A percentile compares a stretch with the other conserved stretches of the same genome.
Evolutionary conservation across 306 rosid species (phyloP).

Genomic region (Fragaria ananassa): DNA sequence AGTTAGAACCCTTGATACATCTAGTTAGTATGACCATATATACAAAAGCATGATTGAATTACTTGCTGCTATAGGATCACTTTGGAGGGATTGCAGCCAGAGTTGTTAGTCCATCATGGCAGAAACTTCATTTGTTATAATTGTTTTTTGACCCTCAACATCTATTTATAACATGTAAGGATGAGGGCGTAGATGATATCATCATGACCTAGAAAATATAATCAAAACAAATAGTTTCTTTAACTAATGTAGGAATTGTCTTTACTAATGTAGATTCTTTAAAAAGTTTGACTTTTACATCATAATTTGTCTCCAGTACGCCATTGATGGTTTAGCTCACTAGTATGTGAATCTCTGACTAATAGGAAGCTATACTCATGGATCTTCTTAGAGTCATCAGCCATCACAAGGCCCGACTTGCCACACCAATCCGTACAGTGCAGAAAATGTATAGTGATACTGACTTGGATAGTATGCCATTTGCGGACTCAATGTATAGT

Average conservation of each 20-base stretch:
- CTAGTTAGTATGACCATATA: not conserved
- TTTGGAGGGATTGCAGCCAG: not conserved
- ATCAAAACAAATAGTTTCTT: not conserved
- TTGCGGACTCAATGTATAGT: slow-evolving; percentile 53
- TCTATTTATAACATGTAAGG: not conserved
- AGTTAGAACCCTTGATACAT: not conserved
- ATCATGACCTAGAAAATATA: not conserved
- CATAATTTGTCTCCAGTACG: not conserved
- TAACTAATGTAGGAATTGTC: not conserved
- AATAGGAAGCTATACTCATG: slow-evolving; percentile 77
- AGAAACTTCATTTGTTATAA: not conserved
- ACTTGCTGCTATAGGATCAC: not conserved
- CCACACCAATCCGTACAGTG: slow-evolving; percentile 93
- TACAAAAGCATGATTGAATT: not conserved
- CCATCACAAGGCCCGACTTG: slow-evolving; percentile 94
- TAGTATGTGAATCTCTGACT: slow-evolving; percentile 14
- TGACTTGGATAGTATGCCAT: slow-evolving; percentile 70
- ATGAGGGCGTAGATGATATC: not conserved
- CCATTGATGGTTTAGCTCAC: slow-evolving; percentile 27
- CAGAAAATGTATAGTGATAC: slow-evolving; percentile 66
- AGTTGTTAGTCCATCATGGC: not conserved
- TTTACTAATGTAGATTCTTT: not conserved
- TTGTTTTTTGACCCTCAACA: not conserved
- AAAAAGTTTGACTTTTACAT: not conserved
- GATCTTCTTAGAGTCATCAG: slow-evolving; percentile 96